Evolutionary conservation across 768 basidiomycete genomes (phyloP), one percentile per base, ranked within the genome.

Genomic region (Tricholoma sp.): DNA sequence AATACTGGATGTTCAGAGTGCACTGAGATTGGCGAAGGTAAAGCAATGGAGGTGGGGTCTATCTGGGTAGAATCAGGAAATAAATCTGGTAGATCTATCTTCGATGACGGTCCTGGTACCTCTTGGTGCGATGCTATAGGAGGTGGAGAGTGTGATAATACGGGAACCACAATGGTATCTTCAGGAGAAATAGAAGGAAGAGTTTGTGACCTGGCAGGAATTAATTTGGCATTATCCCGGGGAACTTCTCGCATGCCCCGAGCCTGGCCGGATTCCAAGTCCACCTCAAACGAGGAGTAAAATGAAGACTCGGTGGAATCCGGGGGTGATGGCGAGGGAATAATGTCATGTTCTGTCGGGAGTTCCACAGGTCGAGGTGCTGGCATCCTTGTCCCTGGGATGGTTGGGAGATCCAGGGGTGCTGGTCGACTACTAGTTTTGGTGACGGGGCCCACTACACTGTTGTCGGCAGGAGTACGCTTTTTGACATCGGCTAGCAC

Each of bases 331-430:
- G 31, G 15, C 17, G 47, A n/a, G 20, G 76, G 58, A 18, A 74
- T 70, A 36, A 89, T 84, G 62, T 88, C 86, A 36, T 74, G 77
- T 24, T 76, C 74, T 15, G 82, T 88, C 1, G 90, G 90, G 17
- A 92, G 73, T 53, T 79, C 77, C 11, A 92, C 81, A 47, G 89
- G 89, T 53, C 75, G 69, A 12, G 90, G 90, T 0, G 80, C 83
- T 2, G 89, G 88, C 8, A 85, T 78, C 72, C 84, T 89, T 32
- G 86, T 84, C 55, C 88, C 71, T 18, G 84, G 80, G 53, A 86
- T 83, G 12, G 72, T 76, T 24, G 86, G 85, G 52, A 84, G 54
- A 56, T 69, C 48, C 18, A 59, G 53, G 18, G 65, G 33, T 6
- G 24, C 28, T 44, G 58, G n/a, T 51, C 54, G 54, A 47, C 59